Base-by-base conservation (phyloP, 2,329 filamentous ascomycete genomes). In the Trichoderma aggressivum region DNA sequence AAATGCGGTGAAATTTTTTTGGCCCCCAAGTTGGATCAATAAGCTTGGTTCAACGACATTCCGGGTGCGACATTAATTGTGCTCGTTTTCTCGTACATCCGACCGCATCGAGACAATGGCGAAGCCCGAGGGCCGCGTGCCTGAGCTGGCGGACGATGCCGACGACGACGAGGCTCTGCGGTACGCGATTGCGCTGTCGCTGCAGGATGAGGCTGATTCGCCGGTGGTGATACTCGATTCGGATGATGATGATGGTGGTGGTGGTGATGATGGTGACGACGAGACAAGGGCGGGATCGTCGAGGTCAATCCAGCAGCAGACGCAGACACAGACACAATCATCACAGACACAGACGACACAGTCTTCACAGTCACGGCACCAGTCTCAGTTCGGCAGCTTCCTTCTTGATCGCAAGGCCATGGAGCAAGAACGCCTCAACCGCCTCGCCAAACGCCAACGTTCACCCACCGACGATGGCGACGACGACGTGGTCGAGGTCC, bases 351-450 rank as follows among this genome's bases (percentile, higher is more conserved):
- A 34, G 4, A n/a, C 71, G 3, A n/a, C 71, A 7, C 61, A 53
- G 56, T 1, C 62, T 10, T 26, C 63, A 5, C 63, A 56, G 16
- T 7, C 50, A 10, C 30, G 24, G 3, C 24, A 71, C 6, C 62
- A 47, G 50, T 58, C 67, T 24, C 70, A 74, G 63, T 75, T 79
- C 34, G 83, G 85, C 0, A 75, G 89, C 0, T 77, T 86, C 5
- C 86, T 87, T 4, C 80, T 97, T 1, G 88, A 97, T 81, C 88
- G 94, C 43, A 93, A 90, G 80, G 87, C 89, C 66, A 96, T 97
- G 93, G 95, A 98, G 79, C 85, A 90, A 76, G 94, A 97, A 78
- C 89, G 95, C 53, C 86, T 97, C 16, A 90, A 89, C 26, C 87
- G 94, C 75, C 80, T 90, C 50, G 85, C 86, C 56, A 92, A 94